Conservation (phyloP, 768 basidiomycete species). For the Collybia sordida region DNA sequence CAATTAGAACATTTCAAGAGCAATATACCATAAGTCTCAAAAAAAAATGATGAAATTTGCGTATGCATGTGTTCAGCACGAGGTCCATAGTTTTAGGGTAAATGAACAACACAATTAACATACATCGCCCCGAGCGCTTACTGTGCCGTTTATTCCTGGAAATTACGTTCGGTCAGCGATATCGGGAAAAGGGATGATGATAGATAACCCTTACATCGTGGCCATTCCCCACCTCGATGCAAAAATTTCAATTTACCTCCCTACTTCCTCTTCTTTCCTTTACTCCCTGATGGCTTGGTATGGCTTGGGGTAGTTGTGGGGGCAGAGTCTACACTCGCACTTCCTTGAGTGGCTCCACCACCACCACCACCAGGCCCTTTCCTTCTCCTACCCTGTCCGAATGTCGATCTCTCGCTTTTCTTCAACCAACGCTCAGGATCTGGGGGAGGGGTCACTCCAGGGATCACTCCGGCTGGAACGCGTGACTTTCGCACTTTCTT, state of each 20-base stretch:
- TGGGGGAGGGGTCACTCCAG: conserved; percentile 78
- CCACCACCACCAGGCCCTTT: conserved; percentile 46
- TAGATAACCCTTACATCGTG: conserved; percentile 1
- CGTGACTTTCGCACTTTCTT: conserved; percentile 63
- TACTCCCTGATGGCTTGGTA: conserved; percentile 43
- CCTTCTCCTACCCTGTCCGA: conserved; percentile 52
- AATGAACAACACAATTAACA: conserved; percentile 6
- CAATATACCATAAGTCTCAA: too few relatives aligned
- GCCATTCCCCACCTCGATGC: neutral
- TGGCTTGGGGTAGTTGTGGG: conserved; percentile 26
- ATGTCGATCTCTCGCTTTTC: conserved; percentile 75
- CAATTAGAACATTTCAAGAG: too few relatives aligned
- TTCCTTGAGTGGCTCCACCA: conserved; percentile 74
- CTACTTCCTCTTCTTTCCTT: conserved; percentile 60
- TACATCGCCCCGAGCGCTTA: conserved; percentile 4
- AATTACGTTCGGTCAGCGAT: conserved; percentile 5
- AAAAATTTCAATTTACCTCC: neutral
- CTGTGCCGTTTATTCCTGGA: neutral
- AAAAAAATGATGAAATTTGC: neutral
- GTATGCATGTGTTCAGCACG: conserved; percentile 6
- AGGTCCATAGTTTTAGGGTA: conserved; percentile 7
- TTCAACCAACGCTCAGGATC: conserved; percentile 90
- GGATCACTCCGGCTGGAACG: conserved; percentile 73
- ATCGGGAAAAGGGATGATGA: neutral
- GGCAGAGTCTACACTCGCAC: conserved; percentile 35